Percentiles rank a stretch among this genome's conserved stretches.
phyloP scores from a whole-genome alignment of 2,329 filamentous ascomycete species.

The Tolypocladium album region DNA sequence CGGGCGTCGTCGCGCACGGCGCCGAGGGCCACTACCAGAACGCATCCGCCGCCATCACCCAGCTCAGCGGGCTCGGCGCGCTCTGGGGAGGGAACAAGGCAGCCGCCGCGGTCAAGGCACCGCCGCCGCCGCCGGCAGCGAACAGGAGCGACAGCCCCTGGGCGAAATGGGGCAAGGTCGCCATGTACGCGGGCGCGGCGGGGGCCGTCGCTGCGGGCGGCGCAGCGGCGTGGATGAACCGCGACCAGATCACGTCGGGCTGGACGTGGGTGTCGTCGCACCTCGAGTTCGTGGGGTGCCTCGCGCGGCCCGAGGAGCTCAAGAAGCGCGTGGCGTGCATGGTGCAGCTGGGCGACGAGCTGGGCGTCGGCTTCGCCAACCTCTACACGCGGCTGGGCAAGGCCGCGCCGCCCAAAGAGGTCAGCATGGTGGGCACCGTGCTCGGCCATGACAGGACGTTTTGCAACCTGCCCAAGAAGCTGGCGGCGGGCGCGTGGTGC shows the following conservation, averaged over 20 bases:
- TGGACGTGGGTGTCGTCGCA: conserved; percentile 80
- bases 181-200: conserved; percentile 76
- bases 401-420: conserved; percentile 45
- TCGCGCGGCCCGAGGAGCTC: conserved; percentile 75
- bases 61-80: conserved; percentile 53
- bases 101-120: conserved; percentile 4
- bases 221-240: conserved; percentile 76
- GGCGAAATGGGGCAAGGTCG: conserved; percentile 76
- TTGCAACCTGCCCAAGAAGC: conserved; percentile 63
- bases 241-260: conserved; percentile 67
- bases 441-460: conserved; percentile 72
- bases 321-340: conserved; percentile 61
- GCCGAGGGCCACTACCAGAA: conserved; percentile 76
- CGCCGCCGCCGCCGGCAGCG: conserved; percentile 2
- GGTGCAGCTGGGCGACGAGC: conserved; percentile 50
- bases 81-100: conserved; percentile 45
- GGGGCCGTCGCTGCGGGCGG: conserved; percentile 73
- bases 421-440: conserved; percentile 44
- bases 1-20: conserved; percentile 72
- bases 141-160: conserved; percentile 33
- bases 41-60: conserved; percentile 58
- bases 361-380: conserved; percentile 70
- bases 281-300: conserved; percentile 84
- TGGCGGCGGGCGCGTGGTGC: conserved; percentile 48
- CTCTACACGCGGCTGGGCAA: conserved; percentile 77